Conservation (phyloP, 148 eudicot species). For the Rhododendron williamsianum region DNA sequence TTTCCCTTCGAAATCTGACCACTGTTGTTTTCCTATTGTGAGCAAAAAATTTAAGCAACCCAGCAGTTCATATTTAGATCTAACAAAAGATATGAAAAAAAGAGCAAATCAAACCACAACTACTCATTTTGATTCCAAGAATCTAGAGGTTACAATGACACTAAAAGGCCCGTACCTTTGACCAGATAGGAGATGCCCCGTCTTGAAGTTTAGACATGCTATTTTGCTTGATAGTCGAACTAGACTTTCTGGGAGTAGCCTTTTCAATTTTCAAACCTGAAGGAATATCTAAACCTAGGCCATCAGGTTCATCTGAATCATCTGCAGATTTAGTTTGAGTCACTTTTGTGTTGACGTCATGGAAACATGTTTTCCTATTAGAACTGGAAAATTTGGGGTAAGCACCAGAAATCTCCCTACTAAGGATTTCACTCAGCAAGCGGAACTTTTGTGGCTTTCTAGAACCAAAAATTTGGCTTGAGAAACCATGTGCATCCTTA, state of each 20-base stretch:
- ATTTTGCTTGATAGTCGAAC: background rate
- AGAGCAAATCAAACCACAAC: background rate
- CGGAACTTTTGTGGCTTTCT: slow-evolving; percentile 15
- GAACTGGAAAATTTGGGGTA: background rate
- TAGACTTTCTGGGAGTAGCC: slow-evolving; percentile 1
- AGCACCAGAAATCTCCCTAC: background rate
- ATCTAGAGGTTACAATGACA: background rate
- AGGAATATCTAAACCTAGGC: background rate
- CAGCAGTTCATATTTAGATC: background rate
- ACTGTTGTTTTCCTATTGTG: background rate
- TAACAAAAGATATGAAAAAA: background rate
- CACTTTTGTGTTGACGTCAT: background rate
- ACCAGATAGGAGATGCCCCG: background rate
- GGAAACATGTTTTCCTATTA: background rate
- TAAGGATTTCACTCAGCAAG: slow-evolving; percentile 15
- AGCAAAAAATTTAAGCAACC: background rate
- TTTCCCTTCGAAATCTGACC: slow-evolving; percentile 1
- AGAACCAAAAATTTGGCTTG: background rate
- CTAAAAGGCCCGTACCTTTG: slow-evolving; percentile 12
- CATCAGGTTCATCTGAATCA: slow-evolving; percentile 1
- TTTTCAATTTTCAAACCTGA: slow-evolving; percentile 12
- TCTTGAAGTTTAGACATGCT: background rate
- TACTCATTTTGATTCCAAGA: background rate
- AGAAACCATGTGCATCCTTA: background rate
- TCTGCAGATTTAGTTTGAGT: slow-evolving; percentile 8